Percentiles rank a stretch among this genome's conserved stretches.
phyloP scores from a whole-genome alignment of 495 filamentous ascomycete species.

The Penicillium bovifimosum region DNA sequence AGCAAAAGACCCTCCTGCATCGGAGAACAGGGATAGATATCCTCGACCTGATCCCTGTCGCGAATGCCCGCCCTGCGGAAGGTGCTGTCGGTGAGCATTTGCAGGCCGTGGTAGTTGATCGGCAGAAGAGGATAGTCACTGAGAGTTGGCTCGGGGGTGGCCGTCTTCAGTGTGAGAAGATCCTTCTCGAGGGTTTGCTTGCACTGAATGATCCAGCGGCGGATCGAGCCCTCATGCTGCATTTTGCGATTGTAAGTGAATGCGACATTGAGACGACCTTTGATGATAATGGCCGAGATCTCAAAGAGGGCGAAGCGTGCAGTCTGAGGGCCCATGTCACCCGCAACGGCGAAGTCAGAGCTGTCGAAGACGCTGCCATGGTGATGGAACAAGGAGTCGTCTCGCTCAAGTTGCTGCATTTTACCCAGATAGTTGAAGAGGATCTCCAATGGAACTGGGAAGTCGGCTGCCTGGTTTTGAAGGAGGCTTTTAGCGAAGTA shows the following conservation, averaged over 20 bases:
- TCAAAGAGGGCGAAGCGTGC: constrained; percentile 60
- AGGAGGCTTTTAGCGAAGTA: constrained; percentile 50
- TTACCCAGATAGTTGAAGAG: constrained; percentile 64
- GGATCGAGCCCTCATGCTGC: constrained; percentile 50
- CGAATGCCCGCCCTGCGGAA: constrained; percentile 47
- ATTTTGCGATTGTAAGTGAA: constrained; percentile 59
- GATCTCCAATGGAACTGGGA: constrained; percentile 58
- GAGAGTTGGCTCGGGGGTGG: constrained; percentile 51
- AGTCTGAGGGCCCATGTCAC: constrained; percentile 43
- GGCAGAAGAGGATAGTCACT: constrained; percentile 61
- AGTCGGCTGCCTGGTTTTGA: constrained; percentile 35
- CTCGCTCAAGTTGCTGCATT: constrained; percentile 53
- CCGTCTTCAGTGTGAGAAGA: constrained; percentile 43
- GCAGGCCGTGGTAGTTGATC: constrained; percentile 51
- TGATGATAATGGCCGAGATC: constrained; percentile 51
- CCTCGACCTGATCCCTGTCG: constrained; percentile 43
- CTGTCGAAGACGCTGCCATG: constrained; percentile 47
- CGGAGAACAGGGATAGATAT: constrained; percentile 59
- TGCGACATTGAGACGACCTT: constrained; percentile 54
- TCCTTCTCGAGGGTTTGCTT: constrained; percentile 53
- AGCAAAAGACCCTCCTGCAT: constrained; percentile 64
- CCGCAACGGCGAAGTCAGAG: constrained; percentile 36
- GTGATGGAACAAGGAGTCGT: constrained; percentile 55
- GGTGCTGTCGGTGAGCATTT: constrained; percentile 33
- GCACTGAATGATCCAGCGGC: constrained; percentile 56